A percentile compares a stretch with the other conserved stretches of the same genome.
Conservation (phyloP, 2,329 filamentous ascomycete genomes). For the Colletotrichum tropicale region DNA sequence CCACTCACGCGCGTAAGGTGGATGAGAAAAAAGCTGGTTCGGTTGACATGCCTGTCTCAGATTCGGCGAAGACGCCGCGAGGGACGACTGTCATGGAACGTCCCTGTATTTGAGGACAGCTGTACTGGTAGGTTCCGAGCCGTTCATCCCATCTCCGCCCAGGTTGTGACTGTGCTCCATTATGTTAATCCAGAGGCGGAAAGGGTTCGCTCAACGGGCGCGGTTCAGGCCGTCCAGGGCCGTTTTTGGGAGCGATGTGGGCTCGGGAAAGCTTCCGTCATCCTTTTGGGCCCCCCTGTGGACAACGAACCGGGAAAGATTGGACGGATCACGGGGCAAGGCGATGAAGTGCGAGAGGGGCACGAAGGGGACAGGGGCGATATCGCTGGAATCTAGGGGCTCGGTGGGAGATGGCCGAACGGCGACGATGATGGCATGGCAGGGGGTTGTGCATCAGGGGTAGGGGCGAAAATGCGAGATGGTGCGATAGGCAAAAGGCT, state of each 20-base stretch:
- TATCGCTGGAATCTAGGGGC: constrained; percentile 15
- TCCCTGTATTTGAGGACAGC: not conserved
- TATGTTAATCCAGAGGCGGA: not conserved
- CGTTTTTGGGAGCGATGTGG: not conserved
- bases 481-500: not conserved
- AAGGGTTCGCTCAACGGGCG: not conserved
- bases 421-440: constrained; percentile 12
- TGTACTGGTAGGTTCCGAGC: not conserved
- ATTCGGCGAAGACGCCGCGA: not conserved
- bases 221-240: not conserved
- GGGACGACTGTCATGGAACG: not conserved
- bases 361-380: not conserved
- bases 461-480: not conserved
- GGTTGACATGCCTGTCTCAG: not conserved
- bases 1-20: not conserved
- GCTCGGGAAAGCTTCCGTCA: not conserved
- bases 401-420: not conserved
- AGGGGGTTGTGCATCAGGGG: not conserved
- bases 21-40: not conserved
- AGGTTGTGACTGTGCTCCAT: not conserved
- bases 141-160: not conserved
- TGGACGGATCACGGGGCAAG: not conserved
- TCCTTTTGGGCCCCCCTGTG: not conserved
- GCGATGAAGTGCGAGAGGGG: not conserved
- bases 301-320: not conserved